phyloP scores from a whole-genome alignment of 495 filamentous ascomycete genomes.

The Delitschia confertaspora region DNA sequence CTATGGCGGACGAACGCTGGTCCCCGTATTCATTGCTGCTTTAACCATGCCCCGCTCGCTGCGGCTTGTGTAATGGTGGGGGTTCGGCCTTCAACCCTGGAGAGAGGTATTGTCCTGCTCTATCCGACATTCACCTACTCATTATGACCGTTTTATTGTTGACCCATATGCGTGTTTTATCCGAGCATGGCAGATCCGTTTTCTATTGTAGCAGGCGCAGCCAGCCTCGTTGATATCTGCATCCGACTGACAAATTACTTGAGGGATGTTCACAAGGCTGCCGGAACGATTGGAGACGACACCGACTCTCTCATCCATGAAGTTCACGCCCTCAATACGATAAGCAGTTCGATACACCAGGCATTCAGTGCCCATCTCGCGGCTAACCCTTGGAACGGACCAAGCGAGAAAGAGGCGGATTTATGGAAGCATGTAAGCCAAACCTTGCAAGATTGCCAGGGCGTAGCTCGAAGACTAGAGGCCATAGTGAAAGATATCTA shows the following conservation, averaged over 20 bases:
- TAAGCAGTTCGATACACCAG: background rate
- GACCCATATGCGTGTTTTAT: no score
- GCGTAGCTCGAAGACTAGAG: constrained; percentile 12
- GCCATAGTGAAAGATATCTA: constrained; percentile 20
- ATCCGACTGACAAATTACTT: constrained; percentile 4
- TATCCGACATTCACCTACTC: constrained; percentile 1
- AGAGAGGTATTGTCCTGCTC: background rate
- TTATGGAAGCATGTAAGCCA: background rate
- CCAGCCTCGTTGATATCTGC: constrained; percentile 4
- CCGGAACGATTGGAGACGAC: constrained; percentile 4
- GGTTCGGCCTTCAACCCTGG: background rate
- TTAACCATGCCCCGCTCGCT: no score
- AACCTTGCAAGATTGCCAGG: constrained; percentile 8
- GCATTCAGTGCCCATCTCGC: constrained; percentile 2
- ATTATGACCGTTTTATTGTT: no score
- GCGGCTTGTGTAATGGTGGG: no score
- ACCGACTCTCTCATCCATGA: constrained; percentile 4
- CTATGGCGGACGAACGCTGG: no score
- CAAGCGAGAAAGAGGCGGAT: background rate
- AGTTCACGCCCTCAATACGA: constrained; percentile 1
- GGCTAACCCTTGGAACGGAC: background rate
- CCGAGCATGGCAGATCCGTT: constrained; percentile 12
- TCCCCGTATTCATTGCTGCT: no score
- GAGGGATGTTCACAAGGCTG: constrained; percentile 6
- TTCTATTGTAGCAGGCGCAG: background rate